Percentiles rank a stretch among this genome's conserved stretches.
These are phyloP conservation scores for Geotrichum fermentans DNA, from an alignment of 1,139 yeast species.

Conservation along the genomic window DNA sequence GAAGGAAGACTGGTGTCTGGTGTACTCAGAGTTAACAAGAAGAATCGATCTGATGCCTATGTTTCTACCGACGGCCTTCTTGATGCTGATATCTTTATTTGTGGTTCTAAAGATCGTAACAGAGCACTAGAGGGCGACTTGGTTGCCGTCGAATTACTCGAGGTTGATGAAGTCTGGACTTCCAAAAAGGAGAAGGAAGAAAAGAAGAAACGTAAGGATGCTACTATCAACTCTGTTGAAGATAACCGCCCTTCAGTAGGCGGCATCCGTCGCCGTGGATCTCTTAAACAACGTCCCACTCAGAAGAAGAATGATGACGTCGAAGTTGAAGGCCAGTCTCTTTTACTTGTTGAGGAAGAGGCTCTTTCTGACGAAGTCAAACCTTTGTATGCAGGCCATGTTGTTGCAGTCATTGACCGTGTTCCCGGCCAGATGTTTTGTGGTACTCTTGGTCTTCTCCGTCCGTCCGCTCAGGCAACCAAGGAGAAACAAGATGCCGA, in stretches of 20 bases:
- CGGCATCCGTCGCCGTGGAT: slow-evolving; percentile 74
- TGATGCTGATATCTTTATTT: slow-evolving; percentile 94
- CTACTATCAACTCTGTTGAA: slow-evolving; percentile 27
- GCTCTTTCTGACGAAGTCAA: slow-evolving; percentile 88
- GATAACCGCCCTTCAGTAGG: slow-evolving; percentile 33
- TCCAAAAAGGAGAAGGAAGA: slow-evolving; percentile 95
- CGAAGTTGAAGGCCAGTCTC: slow-evolving; percentile 95
- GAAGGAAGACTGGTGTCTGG: slow-evolving; percentile 94
- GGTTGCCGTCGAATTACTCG: slow-evolving; percentile 89
- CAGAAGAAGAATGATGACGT: slow-evolving; percentile 97
- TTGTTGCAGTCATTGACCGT: slow-evolving; percentile 95
- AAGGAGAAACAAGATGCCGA: slow-evolving; percentile 64
- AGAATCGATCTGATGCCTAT: slow-evolving; percentile 94
- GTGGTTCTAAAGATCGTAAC: slow-evolving; percentile 98
- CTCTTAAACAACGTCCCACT: slow-evolving; percentile 90
- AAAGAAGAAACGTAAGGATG: slow-evolving; percentile 87
- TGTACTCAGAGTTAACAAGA: slow-evolving; percentile 85
- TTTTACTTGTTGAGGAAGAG: slow-evolving; percentile 87
- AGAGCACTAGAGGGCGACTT: slow-evolving; percentile 95
- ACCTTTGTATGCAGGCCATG: slow-evolving; percentile 96
- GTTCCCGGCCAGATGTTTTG: slow-evolving; percentile 90
- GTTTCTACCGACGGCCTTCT: slow-evolving; percentile 92
- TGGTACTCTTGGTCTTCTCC: slow-evolving; percentile 85
- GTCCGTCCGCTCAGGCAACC: slow-evolving; percentile 95
- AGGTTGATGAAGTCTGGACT: slow-evolving; percentile 97